Conservation (phyloP, 78 protist species). For the Cyanophora paradoxa region DNA sequence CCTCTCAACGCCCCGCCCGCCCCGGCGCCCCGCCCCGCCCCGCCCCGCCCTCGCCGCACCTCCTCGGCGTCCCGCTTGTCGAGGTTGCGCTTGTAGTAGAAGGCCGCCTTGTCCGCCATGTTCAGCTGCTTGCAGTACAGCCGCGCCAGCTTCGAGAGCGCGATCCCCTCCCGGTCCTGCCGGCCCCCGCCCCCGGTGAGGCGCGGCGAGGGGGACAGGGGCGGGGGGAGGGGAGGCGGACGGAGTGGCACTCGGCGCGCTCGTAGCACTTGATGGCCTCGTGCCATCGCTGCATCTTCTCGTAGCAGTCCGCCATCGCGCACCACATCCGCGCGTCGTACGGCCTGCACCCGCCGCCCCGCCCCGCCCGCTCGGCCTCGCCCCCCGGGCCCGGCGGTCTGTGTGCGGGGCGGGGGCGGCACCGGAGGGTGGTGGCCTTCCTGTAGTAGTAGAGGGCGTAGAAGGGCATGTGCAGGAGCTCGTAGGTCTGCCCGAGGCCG, state of each 20-base stretch:
- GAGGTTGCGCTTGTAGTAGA: constrained; percentile 42
- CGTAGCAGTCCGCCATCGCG: constrained; percentile 33
- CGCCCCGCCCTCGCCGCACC: no score
- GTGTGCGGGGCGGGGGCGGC: no score
- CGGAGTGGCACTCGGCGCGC: constrained; percentile 62
- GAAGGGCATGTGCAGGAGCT: constrained; percentile 66
- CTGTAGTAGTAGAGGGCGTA: constrained; percentile 82
- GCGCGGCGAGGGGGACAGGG: background rate
- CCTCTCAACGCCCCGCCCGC: background rate
- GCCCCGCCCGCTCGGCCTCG: no score
- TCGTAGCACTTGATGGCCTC: constrained; percentile 77
- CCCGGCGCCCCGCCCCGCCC: background rate
- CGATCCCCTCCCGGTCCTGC: constrained; percentile 51
- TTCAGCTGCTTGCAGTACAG: constrained; percentile 43
- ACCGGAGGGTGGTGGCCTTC: constrained; percentile 68
- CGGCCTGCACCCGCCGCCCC: no score
- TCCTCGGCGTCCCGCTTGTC: constrained; percentile 37
- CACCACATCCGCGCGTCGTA: constrained; percentile 83
- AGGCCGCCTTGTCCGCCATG: constrained; percentile 46
- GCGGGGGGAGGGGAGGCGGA: constrained; percentile 14
- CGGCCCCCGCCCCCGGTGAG: background rate
- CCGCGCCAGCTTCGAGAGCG: constrained; percentile 47
- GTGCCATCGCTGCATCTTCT: constrained; percentile 18
- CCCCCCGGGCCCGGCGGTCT: no score
- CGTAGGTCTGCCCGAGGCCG: constrained; percentile 83